phyloP scores from a whole-genome alignment of 805 yeast species.

The Kodamaea hsintzibuensis region DNA sequence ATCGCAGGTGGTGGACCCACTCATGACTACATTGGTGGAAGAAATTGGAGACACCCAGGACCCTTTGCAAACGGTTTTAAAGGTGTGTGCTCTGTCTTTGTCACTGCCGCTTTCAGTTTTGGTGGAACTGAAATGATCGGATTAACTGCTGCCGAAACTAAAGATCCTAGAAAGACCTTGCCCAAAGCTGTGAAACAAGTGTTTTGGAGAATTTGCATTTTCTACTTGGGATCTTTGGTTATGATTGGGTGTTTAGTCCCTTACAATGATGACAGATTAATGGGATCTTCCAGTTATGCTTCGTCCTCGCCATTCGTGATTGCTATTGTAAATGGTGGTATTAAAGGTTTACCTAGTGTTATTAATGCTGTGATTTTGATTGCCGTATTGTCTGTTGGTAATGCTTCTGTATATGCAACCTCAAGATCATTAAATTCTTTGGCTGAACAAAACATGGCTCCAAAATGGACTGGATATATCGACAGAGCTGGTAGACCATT shows the following conservation, averaged over 20 bases:
- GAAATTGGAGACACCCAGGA: constrained; percentile 64
- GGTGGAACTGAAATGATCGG: constrained; percentile 75
- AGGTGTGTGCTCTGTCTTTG: constrained; percentile 68
- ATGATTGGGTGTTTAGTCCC: constrained; percentile 68
- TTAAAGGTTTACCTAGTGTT: constrained; percentile 65
- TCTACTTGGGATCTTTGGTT: constrained; percentile 60
- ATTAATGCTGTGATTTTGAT: constrained; percentile 70
- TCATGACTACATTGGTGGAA: constrained; percentile 54
- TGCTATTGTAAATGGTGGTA: constrained; percentile 66
- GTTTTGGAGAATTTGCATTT: constrained; percentile 74
- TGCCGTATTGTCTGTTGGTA: constrained; percentile 71
- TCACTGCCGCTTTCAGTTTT: constrained; percentile 74
- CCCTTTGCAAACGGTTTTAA: constrained; percentile 66
- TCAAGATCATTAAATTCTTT: constrained; percentile 67
- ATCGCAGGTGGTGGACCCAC: constrained; percentile 57
- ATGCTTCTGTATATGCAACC: constrained; percentile 67
- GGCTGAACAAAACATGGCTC: constrained; percentile 68
- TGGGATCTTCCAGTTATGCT: constrained; percentile 51
- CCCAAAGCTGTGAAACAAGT: constrained; percentile 79
- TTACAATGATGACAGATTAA: constrained; percentile 48
- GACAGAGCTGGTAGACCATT: constrained; percentile 80
- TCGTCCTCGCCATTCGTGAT: constrained; percentile 74
- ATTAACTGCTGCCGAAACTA: constrained; percentile 75
- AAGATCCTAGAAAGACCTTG: constrained; percentile 61
- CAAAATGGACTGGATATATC: constrained; percentile 59